Evolutionary conservation across 2,329 filamentous ascomycete species (phyloP).

Genomic region (Ascochyta viciae-villosae): DNA sequence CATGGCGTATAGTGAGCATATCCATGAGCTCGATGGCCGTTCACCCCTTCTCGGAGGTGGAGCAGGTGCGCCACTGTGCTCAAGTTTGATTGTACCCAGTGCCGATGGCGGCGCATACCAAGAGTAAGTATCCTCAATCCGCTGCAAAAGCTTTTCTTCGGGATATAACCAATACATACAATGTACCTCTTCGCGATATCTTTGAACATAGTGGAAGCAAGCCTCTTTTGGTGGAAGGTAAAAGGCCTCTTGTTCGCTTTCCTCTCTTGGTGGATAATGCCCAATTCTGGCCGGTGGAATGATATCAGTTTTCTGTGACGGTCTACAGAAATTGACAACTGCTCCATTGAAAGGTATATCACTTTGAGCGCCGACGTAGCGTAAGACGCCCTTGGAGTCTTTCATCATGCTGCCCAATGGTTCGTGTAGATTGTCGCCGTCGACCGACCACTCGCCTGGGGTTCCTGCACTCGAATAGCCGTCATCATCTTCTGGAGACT

Average conservation of each 20-base stretch:
- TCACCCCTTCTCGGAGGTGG: constrained; percentile 10
- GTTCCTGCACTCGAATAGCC: constrained; percentile 34
- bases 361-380: constrained; percentile 47
- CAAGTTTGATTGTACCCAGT: constrained; percentile 3
- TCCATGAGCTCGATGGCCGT: constrained; percentile 40
- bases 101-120: constrained; percentile 16
- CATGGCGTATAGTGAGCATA: constrained; percentile 47
- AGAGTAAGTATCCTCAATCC: constrained; percentile 44
- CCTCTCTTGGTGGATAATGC: constrained; percentile 39
- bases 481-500: constrained; percentile 38
- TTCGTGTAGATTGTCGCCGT: constrained; percentile 46
- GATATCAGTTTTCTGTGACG: constrained; percentile 32
- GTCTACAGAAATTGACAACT: constrained; percentile 40
- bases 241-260: constrained; percentile 25
- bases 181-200: constrained; percentile 47
- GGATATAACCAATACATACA: constrained; percentile 48
- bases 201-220: constrained; percentile 42
- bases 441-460: constrained; percentile 20
- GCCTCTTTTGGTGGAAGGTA: constrained; percentile 41
- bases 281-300: constrained; percentile 42
- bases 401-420: constrained; percentile 49
- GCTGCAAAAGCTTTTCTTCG: constrained; percentile 40
- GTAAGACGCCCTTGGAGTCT: constrained; percentile 43
- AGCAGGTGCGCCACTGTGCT: constrained; percentile 6
- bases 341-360: constrained; percentile 50